These are phyloP conservation scores for Ogataea populi-albae DNA, from an alignment of 805 yeast species.

Conservation along the genomic window DNA sequence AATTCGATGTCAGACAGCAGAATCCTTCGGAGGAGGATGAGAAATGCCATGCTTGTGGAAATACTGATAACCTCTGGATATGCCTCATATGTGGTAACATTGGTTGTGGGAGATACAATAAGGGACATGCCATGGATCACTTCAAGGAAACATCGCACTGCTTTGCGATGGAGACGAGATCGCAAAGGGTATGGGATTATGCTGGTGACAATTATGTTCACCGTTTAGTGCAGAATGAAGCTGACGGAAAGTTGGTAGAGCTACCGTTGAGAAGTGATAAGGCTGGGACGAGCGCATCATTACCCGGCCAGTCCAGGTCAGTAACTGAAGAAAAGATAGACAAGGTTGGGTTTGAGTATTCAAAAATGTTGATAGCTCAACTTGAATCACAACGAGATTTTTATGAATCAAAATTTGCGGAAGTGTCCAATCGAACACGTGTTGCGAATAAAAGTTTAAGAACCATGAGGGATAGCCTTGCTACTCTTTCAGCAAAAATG, in stretches of 20 bases:
- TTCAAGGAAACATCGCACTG: slow-evolving; percentile 77
- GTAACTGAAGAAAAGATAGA: slow-evolving; percentile 42
- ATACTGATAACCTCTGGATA: slow-evolving; percentile 71
- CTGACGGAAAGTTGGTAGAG: slow-evolving; percentile 89
- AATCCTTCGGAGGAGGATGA: slow-evolving; percentile 30
- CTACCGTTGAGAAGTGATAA: slow-evolving; percentile 41
- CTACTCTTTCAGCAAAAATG: slow-evolving; percentile 8
- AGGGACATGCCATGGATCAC: slow-evolving; percentile 83
- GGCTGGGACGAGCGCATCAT: slow-evolving; percentile 8
- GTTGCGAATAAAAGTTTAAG: slow-evolving; percentile 20
- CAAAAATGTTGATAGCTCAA: slow-evolving; percentile 74
- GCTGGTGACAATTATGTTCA: slow-evolving; percentile 91
- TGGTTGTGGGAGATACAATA: slow-evolving; percentile 89
- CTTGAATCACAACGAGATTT: slow-evolving; percentile 82
- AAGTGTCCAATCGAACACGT: slow-evolving; percentile 24
- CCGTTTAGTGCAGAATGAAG: slow-evolving; percentile 75
- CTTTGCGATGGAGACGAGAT: slow-evolving; percentile 81
- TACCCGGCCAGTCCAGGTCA: slow-evolving; percentile 4
- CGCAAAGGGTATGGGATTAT: slow-evolving; percentile 93
- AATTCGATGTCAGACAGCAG: slow-evolving; percentile 19
- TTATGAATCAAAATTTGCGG: slow-evolving; percentile 55
- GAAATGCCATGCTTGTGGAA: slow-evolving; percentile 57
- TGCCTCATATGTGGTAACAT: slow-evolving; percentile 86
- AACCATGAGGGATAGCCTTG: slow-evolving; percentile 32
- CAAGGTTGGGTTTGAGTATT: slow-evolving; percentile 72